Conservation (phyloP, 139 green algal species). For the Pseudopediastrum boryanum region DNA sequence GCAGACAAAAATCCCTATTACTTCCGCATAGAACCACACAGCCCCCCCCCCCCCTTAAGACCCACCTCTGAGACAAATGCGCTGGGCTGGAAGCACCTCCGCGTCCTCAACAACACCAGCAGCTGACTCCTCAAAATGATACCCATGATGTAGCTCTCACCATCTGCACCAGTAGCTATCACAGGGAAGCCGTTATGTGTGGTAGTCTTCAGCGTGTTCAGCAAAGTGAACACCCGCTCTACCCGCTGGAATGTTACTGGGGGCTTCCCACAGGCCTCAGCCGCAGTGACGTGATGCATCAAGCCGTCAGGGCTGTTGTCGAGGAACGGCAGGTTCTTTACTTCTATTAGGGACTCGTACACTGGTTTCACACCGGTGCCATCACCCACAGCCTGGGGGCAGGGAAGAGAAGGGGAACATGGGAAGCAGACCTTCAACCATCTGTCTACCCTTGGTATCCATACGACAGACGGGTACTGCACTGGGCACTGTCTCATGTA, state of each 20-base stretch:
- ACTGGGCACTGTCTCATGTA: no score
- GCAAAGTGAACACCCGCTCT: conserved; percentile 54
- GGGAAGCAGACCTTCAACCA: no score
- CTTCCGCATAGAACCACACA: background rate
- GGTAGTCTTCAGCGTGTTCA: conserved; percentile 50
- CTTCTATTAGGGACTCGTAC: conserved; percentile 69
- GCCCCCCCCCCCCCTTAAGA: background rate
- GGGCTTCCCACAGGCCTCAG: conserved; percentile 52
- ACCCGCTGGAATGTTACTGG: conserved; percentile 57
- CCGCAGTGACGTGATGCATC: conserved; percentile 64
- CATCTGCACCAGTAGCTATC: conserved; percentile 34
- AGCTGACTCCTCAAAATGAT: conserved; percentile 67
- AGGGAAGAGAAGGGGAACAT: no score
- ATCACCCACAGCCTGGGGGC: conserved; percentile 63
- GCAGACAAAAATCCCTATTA: no score
- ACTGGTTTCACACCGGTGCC: conserved; percentile 67
- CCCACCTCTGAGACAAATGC: conserved; percentile 36
- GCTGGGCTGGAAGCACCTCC: conserved; percentile 44
- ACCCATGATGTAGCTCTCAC: conserved; percentile 50
- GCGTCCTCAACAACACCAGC: conserved; percentile 56
- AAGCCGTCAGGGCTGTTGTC: conserved; percentile 37
- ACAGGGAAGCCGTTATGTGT: conserved; percentile 77
- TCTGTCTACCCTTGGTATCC: no score
- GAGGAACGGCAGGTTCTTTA: conserved; percentile 69
- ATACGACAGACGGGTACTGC: no score